phyloP scores from a whole-genome alignment of 805 yeast species.

The Debaryomyces maramus region DNA sequence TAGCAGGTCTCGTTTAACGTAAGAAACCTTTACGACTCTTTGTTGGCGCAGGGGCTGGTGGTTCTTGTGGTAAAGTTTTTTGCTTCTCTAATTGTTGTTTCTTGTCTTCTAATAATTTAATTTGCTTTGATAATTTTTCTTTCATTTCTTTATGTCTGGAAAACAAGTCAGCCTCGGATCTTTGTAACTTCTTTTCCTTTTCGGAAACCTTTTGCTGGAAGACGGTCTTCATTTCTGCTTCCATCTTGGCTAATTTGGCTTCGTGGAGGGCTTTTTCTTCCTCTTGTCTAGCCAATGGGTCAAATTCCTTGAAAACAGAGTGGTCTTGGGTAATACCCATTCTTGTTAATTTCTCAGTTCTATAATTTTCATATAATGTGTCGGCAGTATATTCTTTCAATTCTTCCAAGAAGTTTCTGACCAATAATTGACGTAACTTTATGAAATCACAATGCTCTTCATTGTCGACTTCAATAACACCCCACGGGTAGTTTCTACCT shows the following conservation, averaged over 20 bases:
- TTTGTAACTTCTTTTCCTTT: conserved; percentile 95
- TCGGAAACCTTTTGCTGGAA: conserved; percentile 95
- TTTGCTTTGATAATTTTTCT: conserved; percentile 85
- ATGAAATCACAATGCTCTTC: conserved; percentile 92
- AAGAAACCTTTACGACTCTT: conserved; percentile 80
- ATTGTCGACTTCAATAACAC: conserved; percentile 91
- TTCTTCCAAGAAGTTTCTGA: conserved; percentile 91
- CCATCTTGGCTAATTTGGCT: conserved; percentile 90
- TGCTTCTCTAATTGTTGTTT: conserved; percentile 72
- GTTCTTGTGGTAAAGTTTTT: conserved; percentile 52
- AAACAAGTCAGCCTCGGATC: conserved; percentile 94
- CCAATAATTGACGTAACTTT: conserved; percentile 80
- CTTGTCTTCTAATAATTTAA: conserved; percentile 87
- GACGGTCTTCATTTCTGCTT: conserved; percentile 92
- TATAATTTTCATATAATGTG: conserved; percentile 79
- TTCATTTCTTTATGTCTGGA: conserved; percentile 96
- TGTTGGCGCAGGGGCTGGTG: conserved; percentile 48
- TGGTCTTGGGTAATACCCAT: conserved; percentile 93
- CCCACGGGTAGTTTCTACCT: conserved; percentile 97
- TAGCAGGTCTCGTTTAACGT: conserved; percentile 40
- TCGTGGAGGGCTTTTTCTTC: conserved; percentile 93
- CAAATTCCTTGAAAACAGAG: conserved; percentile 90
- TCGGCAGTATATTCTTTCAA: conserved; percentile 82
- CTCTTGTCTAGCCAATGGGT: conserved; percentile 87
- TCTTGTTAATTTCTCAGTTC: conserved; percentile 74